phyloP scores from a whole-genome alignment of 192 early-diverging fungal species.

The Ambispora gerdemannii region DNA sequence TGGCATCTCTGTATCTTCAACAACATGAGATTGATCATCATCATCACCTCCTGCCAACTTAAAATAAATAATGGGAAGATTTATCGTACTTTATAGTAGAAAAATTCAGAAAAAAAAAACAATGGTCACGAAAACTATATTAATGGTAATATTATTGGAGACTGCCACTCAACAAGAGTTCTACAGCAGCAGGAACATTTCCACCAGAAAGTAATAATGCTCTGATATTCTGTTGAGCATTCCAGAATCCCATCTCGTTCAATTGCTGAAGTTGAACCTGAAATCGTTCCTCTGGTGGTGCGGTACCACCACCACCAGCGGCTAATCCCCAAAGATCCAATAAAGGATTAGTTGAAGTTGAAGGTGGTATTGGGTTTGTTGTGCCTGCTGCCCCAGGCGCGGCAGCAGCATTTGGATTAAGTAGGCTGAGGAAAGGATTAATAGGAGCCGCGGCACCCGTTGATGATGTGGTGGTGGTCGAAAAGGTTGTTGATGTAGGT shows the following conservation, averaged over 20 bases:
- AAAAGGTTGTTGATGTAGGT: slow-evolving; percentile 23
- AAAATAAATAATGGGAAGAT: too few species aligned
- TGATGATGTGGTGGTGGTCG: slow-evolving; percentile 38
- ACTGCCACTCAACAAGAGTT: slow-evolving; percentile 62
- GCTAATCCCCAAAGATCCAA: slow-evolving; percentile 37
- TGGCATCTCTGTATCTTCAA: too few species aligned
- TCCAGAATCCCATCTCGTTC: slow-evolving; percentile 96
- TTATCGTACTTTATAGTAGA: too few species aligned
- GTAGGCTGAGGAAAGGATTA: slow-evolving; percentile 49
- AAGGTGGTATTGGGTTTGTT: slow-evolving; percentile 33
- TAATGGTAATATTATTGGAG: too few species aligned
- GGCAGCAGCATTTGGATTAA: slow-evolving; percentile 36
- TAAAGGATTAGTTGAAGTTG: neutral
- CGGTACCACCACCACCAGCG: slow-evolving; percentile 40
- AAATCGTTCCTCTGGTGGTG: slow-evolving; percentile 64
- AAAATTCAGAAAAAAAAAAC: too few species aligned
- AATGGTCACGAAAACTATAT: too few species aligned
- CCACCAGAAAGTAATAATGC: slow-evolving; percentile 79
- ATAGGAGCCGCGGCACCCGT: slow-evolving; percentile 32
- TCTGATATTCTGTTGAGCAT: slow-evolving; percentile 85
- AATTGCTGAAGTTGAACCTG: slow-evolving; percentile 78
- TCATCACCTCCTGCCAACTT: too few species aligned
- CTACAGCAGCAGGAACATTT: slow-evolving; percentile 93
- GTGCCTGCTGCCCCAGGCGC: slow-evolving; percentile 31
- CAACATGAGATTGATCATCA: too few species aligned